These are phyloP conservation scores for Ogataea methylovora DNA, from an alignment of 805 yeast species.

Conservation along the genomic window DNA sequence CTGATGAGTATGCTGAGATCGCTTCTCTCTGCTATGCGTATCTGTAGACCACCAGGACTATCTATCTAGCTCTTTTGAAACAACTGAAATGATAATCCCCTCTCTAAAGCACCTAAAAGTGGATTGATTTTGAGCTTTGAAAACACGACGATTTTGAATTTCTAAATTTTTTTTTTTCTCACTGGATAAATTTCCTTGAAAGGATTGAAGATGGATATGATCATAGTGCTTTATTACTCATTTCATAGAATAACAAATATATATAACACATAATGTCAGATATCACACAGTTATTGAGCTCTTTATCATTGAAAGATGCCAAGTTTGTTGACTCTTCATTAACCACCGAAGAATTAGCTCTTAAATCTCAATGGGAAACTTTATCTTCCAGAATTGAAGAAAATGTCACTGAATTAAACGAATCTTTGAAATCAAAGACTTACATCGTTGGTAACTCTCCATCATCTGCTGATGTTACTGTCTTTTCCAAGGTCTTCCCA, in stretches of 20 bases:
- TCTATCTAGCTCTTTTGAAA: no score
- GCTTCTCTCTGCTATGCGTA: no score
- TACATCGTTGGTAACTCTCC: slow-evolving; percentile 64
- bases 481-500: slow-evolving; percentile 62
- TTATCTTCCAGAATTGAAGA: slow-evolving; percentile 57
- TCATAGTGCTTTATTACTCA: no score
- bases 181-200: no score
- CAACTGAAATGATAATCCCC: no score
- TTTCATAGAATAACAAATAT: neutral
- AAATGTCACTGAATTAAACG: slow-evolving; percentile 53
- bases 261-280: slow-evolving; percentile 17
- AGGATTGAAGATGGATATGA: no score
- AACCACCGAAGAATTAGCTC: slow-evolving; percentile 40
- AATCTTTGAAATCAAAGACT: slow-evolving; percentile 58
- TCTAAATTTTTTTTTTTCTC: neutral
- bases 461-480: slow-evolving; percentile 61
- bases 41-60: no score
- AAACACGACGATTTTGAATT: no score
- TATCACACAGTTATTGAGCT: slow-evolving; percentile 22
- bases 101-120: no score
- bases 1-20: no score
- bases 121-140: no score
- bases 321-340: slow-evolving; percentile 15
- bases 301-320: slow-evolving; percentile 12
- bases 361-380: slow-evolving; percentile 72